Conservation (phyloP, 371 early-diverging fungal genomes). For the Mucor plumbeus region DNA sequence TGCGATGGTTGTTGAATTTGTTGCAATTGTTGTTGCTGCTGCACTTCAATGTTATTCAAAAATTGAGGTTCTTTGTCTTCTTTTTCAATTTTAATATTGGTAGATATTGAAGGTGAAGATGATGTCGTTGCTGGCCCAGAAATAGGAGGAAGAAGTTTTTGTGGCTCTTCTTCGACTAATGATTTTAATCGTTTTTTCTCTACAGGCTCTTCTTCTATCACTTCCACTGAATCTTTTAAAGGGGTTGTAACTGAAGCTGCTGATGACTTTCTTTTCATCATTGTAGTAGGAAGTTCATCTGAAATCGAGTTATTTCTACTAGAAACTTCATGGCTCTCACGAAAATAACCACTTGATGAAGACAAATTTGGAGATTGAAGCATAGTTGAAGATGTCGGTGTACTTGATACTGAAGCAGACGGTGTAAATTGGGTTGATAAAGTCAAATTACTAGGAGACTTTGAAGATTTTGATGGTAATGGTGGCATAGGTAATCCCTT, state of each 20-base stretch:
- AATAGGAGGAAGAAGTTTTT: not conserved
- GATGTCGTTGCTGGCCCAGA: not conserved
- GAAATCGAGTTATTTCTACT: slow-evolving; percentile 21
- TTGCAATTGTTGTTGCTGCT: not conserved
- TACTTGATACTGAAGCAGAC: slow-evolving; percentile 5
- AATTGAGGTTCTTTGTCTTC: not conserved
- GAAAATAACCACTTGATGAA: slow-evolving; percentile 16
- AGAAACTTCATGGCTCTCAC: not conserved
- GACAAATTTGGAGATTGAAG: slow-evolving; percentile 8
- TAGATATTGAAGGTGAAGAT: slow-evolving; percentile 7
- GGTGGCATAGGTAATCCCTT: slow-evolving; percentile 44
- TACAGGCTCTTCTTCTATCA: not conserved
- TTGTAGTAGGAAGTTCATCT: slow-evolving; percentile 3
- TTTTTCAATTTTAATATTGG: not conserved
- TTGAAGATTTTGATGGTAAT: slow-evolving; percentile 3
- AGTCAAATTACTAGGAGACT: not conserved
- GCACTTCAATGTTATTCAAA: not conserved
- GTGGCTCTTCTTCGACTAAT: not conserved
- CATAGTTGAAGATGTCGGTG: slow-evolving; percentile 12
- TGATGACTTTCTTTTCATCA: slow-evolving; percentile 1
- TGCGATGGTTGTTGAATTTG: not conserved
- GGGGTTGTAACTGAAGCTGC: slow-evolving; percentile 9
- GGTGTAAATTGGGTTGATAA: slow-evolving; percentile 4
- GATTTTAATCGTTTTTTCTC: slow-evolving; percentile 11
- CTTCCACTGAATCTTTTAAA: slow-evolving; percentile 7